A percentile compares a stretch with the other conserved stretches of the same genome.
These are phyloP conservation scores for Chimonanthus salicifolius DNA, from an alignment of 164 flowering plant genomes.

Conservation along the genomic window DNA sequence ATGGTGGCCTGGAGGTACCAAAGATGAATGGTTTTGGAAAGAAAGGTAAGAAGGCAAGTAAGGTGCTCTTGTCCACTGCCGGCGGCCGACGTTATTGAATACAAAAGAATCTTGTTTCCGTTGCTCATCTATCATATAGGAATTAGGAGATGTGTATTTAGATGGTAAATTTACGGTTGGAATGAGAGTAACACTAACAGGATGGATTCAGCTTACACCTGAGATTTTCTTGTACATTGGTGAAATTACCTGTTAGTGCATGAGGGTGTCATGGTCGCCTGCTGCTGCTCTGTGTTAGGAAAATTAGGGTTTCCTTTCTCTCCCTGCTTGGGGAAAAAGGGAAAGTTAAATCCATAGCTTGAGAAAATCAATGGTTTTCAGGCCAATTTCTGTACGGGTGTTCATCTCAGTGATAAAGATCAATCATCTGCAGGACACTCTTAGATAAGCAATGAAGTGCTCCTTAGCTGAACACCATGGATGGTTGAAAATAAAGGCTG, in stretches of 20 bases:
- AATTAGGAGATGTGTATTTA: neutral
- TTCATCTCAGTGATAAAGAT: too few relatives aligned
- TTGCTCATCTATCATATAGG: neutral
- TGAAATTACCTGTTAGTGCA: neutral
- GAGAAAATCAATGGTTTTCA: too few relatives aligned
- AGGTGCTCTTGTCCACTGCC: constrained; percentile 80
- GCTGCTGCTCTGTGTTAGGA: too few relatives aligned
- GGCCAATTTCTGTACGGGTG: too few relatives aligned
- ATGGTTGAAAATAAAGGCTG: too few relatives aligned
- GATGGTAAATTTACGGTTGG: neutral
- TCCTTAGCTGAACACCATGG: too few relatives aligned
- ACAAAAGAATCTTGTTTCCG: neutral
- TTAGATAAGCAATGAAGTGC: too few relatives aligned
- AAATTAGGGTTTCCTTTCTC: too few relatives aligned
- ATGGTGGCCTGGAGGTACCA: constrained; percentile 24
- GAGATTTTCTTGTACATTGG: neutral
- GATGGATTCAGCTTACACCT: neutral
- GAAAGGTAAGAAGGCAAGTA: constrained; percentile 76
- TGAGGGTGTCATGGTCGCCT: too few relatives aligned
- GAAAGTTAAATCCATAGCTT: too few relatives aligned
- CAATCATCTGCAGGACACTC: too few relatives aligned
- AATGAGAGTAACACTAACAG: neutral
- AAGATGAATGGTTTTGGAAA: constrained; percentile 45
- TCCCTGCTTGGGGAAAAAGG: too few relatives aligned
- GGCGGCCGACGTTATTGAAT: constrained; percentile 82